Evolutionary conservation across 2,329 filamentous ascomycete species (phyloP).

Genomic region (Alternaria triticina): DNA sequence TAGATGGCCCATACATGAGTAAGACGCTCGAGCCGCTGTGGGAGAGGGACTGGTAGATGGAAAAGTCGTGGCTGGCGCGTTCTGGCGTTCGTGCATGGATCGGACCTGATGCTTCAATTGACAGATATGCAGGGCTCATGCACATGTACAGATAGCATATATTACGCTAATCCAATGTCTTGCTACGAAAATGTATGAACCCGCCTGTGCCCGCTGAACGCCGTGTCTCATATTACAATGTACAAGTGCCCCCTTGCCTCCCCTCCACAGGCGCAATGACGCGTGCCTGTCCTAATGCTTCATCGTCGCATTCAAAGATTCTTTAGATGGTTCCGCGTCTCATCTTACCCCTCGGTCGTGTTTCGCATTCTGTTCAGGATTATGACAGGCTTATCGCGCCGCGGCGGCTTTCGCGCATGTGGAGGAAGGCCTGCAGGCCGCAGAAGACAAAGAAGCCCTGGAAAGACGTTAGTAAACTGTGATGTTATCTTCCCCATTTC

Average conservation of each 20-base stretch:
- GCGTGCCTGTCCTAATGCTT: background rate
- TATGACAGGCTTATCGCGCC: constrained; percentile 80
- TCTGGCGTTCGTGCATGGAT: constrained; percentile 8
- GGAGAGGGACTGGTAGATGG: constrained; percentile 40
- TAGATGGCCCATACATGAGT: constrained; percentile 81
- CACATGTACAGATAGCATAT: constrained; percentile 2
- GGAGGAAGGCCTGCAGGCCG: constrained; percentile 84
- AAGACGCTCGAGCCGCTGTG: constrained; percentile 44
- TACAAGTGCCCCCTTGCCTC: constrained; percentile 6
- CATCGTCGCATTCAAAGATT: background rate
- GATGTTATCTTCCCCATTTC: background rate
- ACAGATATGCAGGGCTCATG: background rate
- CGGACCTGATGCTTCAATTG: background rate
- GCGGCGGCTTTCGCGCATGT: constrained; percentile 80
- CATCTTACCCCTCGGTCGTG: background rate
- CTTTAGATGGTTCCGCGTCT: background rate
- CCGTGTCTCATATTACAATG: constrained; percentile 26
- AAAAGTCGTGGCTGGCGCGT: background rate
- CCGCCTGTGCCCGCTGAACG: constrained; percentile 18
- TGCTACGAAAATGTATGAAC: constrained; percentile 8
- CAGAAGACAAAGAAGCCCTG: constrained; percentile 89
- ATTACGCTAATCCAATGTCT: constrained; percentile 8
- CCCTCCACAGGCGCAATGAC: background rate
- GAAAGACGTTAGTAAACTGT: constrained; percentile 4
- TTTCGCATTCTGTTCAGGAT: constrained; percentile 1